Evolutionary conservation across 129 eudicot genomes (phyloP).

Genomic region (Chrysanthemum makinoi): DNA sequence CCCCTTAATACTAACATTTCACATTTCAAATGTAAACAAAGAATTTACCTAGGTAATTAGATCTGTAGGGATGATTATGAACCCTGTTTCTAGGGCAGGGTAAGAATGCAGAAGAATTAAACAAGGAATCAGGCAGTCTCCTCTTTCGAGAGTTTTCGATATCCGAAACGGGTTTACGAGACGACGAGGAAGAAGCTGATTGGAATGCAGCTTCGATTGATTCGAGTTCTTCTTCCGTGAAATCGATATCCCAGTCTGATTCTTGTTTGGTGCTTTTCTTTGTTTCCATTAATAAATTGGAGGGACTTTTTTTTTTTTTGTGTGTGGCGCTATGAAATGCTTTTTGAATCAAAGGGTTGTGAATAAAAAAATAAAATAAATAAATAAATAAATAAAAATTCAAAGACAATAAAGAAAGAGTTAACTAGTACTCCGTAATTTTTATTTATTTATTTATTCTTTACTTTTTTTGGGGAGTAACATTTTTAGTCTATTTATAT

Average conservation of each 20-base stretch:
- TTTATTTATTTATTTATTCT: no score
- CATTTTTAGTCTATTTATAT: no score
- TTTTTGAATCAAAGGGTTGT: no score
- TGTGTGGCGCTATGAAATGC: no score
- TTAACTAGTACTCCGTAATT: no score
- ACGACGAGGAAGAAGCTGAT: slow-evolving; percentile 40
- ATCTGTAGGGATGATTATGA: background rate
- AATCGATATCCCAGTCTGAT: slow-evolving; percentile 52
- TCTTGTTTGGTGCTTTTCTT: slow-evolving; percentile 13
- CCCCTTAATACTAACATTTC: no score
- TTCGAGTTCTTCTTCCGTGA: slow-evolving; percentile 55
- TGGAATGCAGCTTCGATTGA: slow-evolving; percentile 52
- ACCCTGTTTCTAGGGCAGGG: slow-evolving; percentile 43
- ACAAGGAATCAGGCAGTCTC: slow-evolving; percentile 55
- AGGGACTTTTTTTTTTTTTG: background rate
- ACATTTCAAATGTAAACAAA: background rate
- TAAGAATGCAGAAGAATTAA: slow-evolving; percentile 19
- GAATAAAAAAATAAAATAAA: no score
- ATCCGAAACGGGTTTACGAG: slow-evolving; percentile 20
- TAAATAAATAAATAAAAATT: no score
- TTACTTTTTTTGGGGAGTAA: no score
- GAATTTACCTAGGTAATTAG: slow-evolving; percentile 33
- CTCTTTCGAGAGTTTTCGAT: slow-evolving; percentile 44
- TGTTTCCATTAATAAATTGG: background rate
- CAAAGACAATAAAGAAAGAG: no score